phyloP scores from a whole-genome alignment of 345 rosid species.

The Brassica cretica region DNA sequence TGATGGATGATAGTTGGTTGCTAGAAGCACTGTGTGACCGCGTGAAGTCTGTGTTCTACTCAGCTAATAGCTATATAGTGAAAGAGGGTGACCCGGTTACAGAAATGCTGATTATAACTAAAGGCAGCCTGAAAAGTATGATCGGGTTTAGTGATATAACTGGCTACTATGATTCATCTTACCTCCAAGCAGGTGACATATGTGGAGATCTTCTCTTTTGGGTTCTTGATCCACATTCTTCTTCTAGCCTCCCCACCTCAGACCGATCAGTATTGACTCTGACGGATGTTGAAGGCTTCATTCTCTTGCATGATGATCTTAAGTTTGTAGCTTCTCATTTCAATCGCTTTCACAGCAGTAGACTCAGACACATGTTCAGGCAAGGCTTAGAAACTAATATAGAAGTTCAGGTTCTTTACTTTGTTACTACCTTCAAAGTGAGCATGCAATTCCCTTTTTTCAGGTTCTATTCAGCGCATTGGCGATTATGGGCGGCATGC shows the following conservation, averaged over 20 bases:
- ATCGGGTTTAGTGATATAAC: neutral
- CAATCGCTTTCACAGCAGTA: conserved; percentile 27
- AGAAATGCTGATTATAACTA: neutral
- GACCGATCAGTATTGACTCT: conserved; percentile 50
- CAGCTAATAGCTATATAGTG: conserved; percentile 1
- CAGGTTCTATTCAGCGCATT: conserved; percentile 60
- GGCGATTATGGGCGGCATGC: conserved; percentile 69
- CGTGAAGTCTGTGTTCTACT: conserved; percentile 1
- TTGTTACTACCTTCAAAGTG: neutral
- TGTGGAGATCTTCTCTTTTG: conserved; percentile 69
- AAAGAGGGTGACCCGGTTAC: neutral
- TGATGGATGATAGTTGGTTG: neutral
- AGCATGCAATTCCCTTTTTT: neutral
- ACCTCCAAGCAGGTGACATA: conserved; percentile 55
- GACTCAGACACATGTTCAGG: conserved; percentile 54
- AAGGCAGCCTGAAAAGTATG: neutral
- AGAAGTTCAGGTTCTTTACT: neutral
- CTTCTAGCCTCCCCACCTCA: conserved; percentile 53
- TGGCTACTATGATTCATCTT: conserved; percentile 6
- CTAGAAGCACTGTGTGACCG: conserved; percentile 1
- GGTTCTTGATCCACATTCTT: conserved; percentile 51
- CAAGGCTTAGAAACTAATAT: conserved; percentile 6
- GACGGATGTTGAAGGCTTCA: conserved; percentile 66
- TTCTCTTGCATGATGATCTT: conserved; percentile 46
- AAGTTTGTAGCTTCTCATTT: conserved; percentile 56